A percentile compares a stretch with the other conserved stretches of the same genome.
phyloP scores from a whole-genome alignment of 345 rosid species.

The Euphorbia peplus region DNA sequence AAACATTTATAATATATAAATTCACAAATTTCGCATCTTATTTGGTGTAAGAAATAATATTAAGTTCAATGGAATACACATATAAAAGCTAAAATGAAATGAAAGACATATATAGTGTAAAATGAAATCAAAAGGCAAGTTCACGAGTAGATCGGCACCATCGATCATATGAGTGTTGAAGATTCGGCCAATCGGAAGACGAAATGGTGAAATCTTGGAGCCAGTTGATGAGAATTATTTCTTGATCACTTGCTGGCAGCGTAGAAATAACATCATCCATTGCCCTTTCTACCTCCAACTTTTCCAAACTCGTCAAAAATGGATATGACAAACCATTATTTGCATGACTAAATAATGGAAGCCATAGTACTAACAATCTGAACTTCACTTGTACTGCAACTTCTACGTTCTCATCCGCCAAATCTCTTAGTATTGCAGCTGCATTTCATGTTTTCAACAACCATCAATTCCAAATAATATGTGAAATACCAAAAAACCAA shows the following conservation, averaged over 20 bases:
- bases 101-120: too few species aligned
- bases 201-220: conserved; percentile 57
- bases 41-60: too few species aligned
- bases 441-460: background rate
- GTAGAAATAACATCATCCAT: conserved; percentile 54
- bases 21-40: too few species aligned
- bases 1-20: too few species aligned
- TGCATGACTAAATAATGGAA: conserved; percentile 61
- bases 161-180: conserved; percentile 51
- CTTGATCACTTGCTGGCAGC: conserved; percentile 57
- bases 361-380: conserved; percentile 57
- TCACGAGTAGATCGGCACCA: conserved; percentile 71
- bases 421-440: conserved; percentile 57
- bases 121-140: conserved; percentile 17
- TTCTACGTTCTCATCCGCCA: conserved; percentile 28
- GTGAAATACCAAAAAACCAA: too few species aligned
- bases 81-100: background rate
- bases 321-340: conserved; percentile 58
- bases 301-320: conserved; percentile 48
- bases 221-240: conserved; percentile 64
- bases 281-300: conserved; percentile 56
- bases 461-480: too few species aligned
- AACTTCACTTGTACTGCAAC: conserved; percentile 54
- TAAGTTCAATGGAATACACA: too few species aligned
- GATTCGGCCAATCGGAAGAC: conserved; percentile 77